Base-by-base conservation (phyloP, 2,329 filamentous ascomycete genomes). In the Xylariaceae sp. region DNA sequence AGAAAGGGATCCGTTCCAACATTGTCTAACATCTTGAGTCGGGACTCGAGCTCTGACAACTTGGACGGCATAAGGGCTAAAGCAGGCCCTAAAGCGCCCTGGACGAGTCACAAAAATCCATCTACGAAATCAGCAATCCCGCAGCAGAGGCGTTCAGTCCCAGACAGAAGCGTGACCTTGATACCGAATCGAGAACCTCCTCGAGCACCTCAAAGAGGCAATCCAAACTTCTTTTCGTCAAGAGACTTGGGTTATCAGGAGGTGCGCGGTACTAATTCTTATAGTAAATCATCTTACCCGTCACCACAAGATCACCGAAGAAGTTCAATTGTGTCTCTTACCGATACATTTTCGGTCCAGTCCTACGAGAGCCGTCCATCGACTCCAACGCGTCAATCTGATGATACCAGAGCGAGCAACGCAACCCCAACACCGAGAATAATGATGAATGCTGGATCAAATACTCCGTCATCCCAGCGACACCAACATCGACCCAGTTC, bases 281-380 rank as follows among this genome's bases (percentile, higher is more conserved):
- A 74, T 5, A 80, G 78, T 0, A 68, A 74, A 40, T 61, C 77
- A 34, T 78, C 77, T 42, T 78, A 75, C 55, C 71, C 80, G 12
- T 77, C 80, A 0, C 66, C 80, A 3, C 76, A 77, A 36, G 77
- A 82, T 45, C 72, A 69, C 22, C 73, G 76, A 4, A 74, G 78
- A 18, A 76, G 80, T 56, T 84, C 81, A 0, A 64, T 82, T 12
- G 71, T 82, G 4, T 83, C 82, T 0, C 72, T 80, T 46, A 79
- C 79, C 1, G 81, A 83, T 50, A 76, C 78, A 1, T 80, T 77
- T 52, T 80, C 80, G 0, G 67, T 82, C 19, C 74, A 77, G 48
- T 74, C 78, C 0, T 63, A 71, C 16, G 73, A 77, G 16, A 72
- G 71, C 41, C 66, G 72, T 6, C 67, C 73, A 11, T 73, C 75